These are phyloP conservation scores for Casuarina glauca DNA, from an alignment of 306 rosid species.

Conservation along the genomic window DNA sequence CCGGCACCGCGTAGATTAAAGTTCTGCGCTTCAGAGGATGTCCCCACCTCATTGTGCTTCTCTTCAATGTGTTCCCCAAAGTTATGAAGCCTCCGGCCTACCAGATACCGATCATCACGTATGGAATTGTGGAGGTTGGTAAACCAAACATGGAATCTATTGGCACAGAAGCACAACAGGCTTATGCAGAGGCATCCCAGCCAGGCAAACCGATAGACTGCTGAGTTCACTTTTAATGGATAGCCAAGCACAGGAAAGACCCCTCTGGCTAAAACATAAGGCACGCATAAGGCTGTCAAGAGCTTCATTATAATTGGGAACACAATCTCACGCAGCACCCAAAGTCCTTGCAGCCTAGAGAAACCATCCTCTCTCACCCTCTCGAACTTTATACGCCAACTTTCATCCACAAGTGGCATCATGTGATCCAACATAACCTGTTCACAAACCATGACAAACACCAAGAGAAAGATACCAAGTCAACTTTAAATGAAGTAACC, in stretches of 20 bases:
- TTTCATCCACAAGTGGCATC: constrained; percentile 95
- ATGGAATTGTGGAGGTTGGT: constrained; percentile 97
- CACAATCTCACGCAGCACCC: constrained; percentile 96
- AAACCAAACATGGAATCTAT: constrained; percentile 97
- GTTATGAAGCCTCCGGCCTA: constrained; percentile 94
- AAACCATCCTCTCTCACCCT: constrained; percentile 98
- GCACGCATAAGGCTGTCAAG: constrained; percentile 90
- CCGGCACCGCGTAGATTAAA: constrained; percentile 32
- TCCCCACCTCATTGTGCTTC: constrained; percentile 45
- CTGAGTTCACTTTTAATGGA: constrained; percentile 91
- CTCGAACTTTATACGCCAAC: constrained; percentile 92
- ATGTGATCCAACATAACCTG: constrained; percentile 99
- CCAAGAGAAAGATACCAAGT: constrained; percentile 3
- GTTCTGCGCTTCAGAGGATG: constrained; percentile 32
- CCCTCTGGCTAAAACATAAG: constrained; percentile 90
- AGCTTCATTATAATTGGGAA: constrained; percentile 93
- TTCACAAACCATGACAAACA: constrained; percentile 30
- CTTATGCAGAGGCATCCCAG: constrained; percentile 89
- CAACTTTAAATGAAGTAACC: background rate
- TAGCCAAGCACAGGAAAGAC: constrained; percentile 91
- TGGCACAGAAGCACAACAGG: constrained; percentile 82
- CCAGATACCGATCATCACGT: constrained; percentile 90
- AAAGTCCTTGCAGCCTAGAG: constrained; percentile 92
- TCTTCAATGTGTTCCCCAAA: constrained; percentile 58
- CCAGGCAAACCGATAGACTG: constrained; percentile 98